Base-by-base conservation (phyloP, 2,329 filamentous ascomycete species). In the Macrophomina pseudophaseolina region DNA sequence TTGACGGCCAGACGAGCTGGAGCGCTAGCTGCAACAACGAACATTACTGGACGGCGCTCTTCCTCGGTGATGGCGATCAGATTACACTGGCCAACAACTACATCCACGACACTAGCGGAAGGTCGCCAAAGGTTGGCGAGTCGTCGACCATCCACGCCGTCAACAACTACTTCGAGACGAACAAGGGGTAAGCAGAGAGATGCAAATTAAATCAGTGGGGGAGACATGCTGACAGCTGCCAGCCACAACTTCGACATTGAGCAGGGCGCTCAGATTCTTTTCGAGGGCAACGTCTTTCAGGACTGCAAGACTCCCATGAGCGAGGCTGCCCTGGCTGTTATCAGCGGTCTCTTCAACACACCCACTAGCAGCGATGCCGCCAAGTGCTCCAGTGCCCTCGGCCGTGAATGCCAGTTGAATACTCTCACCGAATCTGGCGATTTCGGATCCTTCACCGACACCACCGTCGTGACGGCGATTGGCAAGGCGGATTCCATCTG, bases 201-300 rank as follows among this genome's bases (percentile, higher is more conserved):
- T 6, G 18, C 4, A 28, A 48, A 18, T 8, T 23, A 30, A 28
- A 1, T 23, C 23, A 23, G 23, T 3, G 6, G 7, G 7, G 35
- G 7, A 38, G 35, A 7, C 11, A 38, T 38, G 6, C 2, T n/a
- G 3, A 52, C 11, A 18, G 16, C 5, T 44, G 5, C 42, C 49
- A 52, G 72, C 35, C 72, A 74, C 72, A 78, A 79, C 30, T 84
- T 85, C 67, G 83, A 81, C 54, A 73, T 79, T 38, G 72, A 70
- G 48, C 60, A 48, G 5, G 72, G 72, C 7, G 69, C 69, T 18
- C 69, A 69, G n/a, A 66, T 71, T 9, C 67, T 73, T 12, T 32
- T 83, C 32, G 82, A 84, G 70, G 82, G 81, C 38, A 83, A 84
- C 73, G 77, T 78, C 65, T 83, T 84, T 71, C 72, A 78, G 49